phyloP scores from a whole-genome alignment of 2,329 filamentous ascomycete genomes.

The Fusarium sublunatum region DNA sequence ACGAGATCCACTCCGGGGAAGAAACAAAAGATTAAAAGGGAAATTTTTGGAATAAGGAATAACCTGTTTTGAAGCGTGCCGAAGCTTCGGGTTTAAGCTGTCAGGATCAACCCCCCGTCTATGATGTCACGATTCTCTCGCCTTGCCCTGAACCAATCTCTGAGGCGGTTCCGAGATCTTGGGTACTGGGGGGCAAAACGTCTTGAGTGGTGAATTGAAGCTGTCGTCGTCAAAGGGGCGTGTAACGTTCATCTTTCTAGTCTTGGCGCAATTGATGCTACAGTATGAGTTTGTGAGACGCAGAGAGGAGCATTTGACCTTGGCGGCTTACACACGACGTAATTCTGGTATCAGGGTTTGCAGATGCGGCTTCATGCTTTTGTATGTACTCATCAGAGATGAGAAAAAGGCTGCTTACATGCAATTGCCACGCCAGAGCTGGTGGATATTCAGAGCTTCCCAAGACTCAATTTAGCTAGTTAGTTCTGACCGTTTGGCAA shows the following conservation, averaged over 20 bases:
- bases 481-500: not conserved
- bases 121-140: slow-evolving; percentile 31
- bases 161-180: slow-evolving; percentile 34
- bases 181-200: slow-evolving; percentile 9
- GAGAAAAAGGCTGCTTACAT: not conserved
- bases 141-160: slow-evolving; percentile 24
- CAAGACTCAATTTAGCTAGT: not conserved
- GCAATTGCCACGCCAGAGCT: slow-evolving; percentile 10
- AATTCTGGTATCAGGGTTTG: slow-evolving; percentile 11
- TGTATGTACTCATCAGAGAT: slow-evolving; percentile 1
- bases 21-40: slow-evolving; percentile 1
- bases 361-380: not conserved
- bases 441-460: not conserved
- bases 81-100: slow-evolving; percentile 10
- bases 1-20: slow-evolving; percentile 8
- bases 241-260: not conserved
- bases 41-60: slow-evolving; percentile 15
- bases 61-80: slow-evolving; percentile 26
- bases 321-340: slow-evolving; percentile 24
- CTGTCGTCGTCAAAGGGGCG: slow-evolving; percentile 8
- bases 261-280: slow-evolving; percentile 4
- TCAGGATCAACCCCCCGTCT: slow-evolving; percentile 13
- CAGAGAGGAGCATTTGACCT: not conserved
- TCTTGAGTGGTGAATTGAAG: slow-evolving; percentile 7
- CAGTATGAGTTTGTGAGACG: slow-evolving; percentile 10